These are phyloP conservation scores for Xylaria multiplex DNA, from an alignment of 2,329 filamentous ascomycete genomes.

Conservation along the genomic window DNA sequence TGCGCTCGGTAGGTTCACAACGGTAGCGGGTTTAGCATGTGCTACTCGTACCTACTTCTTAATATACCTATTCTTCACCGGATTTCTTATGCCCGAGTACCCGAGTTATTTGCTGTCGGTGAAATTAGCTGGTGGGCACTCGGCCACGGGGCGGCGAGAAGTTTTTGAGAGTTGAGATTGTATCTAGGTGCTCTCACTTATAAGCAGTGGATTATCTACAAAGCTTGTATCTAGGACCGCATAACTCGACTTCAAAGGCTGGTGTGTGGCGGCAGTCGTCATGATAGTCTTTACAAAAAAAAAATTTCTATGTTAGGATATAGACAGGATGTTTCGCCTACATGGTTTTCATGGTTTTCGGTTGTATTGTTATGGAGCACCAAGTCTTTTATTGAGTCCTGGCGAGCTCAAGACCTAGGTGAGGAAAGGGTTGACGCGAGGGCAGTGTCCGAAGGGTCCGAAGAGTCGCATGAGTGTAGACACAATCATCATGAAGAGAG, in stretches of 20 bases:
- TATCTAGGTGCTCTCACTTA: too few relatives aligned
- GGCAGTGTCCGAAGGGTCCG: too few relatives aligned
- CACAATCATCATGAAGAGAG: too few relatives aligned
- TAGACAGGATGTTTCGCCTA: neutral
- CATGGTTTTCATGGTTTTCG: neutral
- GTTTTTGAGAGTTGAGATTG: neutral
- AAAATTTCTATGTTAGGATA: neutral
- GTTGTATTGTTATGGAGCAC: neutral
- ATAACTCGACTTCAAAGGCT: too few relatives aligned
- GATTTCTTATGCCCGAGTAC: conserved; percentile 5
- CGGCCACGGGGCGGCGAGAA: neutral
- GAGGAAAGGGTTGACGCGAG: too few relatives aligned
- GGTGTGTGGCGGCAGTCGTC: neutral
- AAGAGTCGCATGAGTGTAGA: too few relatives aligned
- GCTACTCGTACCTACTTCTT: neutral
- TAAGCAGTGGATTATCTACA: neutral
- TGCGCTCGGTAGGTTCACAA: neutral
- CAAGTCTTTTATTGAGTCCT: too few relatives aligned
- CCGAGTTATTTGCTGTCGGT: neutral
- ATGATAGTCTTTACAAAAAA: neutral
- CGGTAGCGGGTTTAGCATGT: neutral
- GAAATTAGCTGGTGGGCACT: neutral
- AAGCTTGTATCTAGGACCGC: neutral
- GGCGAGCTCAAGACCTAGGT: too few relatives aligned
- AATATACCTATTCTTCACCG: neutral